These are phyloP conservation scores for Pholiota molesta DNA, from an alignment of 768 basidiomycete genomes.

Conservation along the genomic window DNA sequence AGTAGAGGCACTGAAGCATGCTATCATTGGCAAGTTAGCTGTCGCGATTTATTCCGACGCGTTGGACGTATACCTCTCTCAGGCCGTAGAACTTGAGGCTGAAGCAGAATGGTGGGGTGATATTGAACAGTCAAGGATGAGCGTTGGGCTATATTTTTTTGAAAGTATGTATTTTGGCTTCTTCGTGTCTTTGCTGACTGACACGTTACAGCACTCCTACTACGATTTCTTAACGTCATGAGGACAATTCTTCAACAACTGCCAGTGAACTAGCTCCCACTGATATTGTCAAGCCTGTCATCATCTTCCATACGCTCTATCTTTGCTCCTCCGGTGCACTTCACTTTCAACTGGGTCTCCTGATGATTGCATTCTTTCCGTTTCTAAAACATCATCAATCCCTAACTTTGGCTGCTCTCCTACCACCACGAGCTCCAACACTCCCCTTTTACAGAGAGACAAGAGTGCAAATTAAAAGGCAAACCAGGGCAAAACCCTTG, in stretches of 20 bases:
- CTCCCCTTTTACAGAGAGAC: constrained; percentile 30
- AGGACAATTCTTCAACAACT: constrained; percentile 44
- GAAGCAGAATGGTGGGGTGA: constrained; percentile 89
- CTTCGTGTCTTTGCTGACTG: constrained; percentile 11
- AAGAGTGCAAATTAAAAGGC: constrained; percentile 69
- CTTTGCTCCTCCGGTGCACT: constrained; percentile 45
- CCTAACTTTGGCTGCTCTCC: constrained; percentile 22
- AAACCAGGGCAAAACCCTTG: constrained; percentile 63
- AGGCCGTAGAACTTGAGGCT: constrained; percentile 70
- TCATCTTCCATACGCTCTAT: constrained; percentile 50
- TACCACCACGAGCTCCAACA: constrained; percentile 15
- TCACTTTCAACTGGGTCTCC: constrained; percentile 49
- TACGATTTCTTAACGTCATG: constrained; percentile 39
- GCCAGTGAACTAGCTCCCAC: constrained; percentile 44
- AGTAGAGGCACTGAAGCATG: constrained; percentile 41
- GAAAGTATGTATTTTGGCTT: constrained; percentile 61
- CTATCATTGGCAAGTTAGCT: constrained; percentile 51
- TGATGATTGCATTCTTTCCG: constrained; percentile 67
- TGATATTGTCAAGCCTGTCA: constrained; percentile 48
- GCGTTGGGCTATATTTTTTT: constrained; percentile 66
- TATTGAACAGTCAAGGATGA: constrained; percentile 59
- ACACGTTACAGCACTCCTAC: constrained; percentile 45
- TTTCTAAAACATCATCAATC: constrained; percentile 42
- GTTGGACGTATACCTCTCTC: constrained; percentile 62
- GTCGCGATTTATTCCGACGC: constrained; percentile 66